phyloP scores from a whole-genome alignment of 2,329 filamentous ascomycete species.

The Plenodomus lindquistii region DNA sequence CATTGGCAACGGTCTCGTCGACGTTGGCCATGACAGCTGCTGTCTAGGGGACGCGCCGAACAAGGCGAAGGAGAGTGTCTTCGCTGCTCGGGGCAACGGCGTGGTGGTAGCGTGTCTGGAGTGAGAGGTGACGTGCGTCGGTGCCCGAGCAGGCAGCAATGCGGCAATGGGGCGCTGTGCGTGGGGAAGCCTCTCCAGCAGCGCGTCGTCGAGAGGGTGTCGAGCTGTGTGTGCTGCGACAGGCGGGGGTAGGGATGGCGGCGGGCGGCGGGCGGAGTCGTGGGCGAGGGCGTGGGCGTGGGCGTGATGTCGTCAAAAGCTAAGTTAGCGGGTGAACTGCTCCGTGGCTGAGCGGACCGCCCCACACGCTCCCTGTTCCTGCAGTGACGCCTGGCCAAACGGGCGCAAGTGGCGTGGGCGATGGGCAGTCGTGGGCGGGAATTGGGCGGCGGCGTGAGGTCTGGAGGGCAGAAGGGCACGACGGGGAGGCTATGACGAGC shows the following conservation, averaged over 20 bases:
- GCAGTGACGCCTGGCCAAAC: constrained; percentile 22
- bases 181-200: constrained; percentile 9
- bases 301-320: constrained; percentile 30
- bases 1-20: constrained; percentile 71
- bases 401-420: constrained; percentile 8
- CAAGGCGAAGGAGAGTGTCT: constrained; percentile 28
- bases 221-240: constrained; percentile 6
- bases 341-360: constrained; percentile 25
- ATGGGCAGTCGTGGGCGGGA: constrained; percentile 2
- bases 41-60: constrained; percentile 19
- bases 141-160: constrained; percentile 31
- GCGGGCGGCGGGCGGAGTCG: constrained; percentile 4
- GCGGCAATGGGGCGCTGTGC: constrained; percentile 12
- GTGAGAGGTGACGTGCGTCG: constrained; percentile 21
- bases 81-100: constrained; percentile 29
- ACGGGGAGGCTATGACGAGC: constrained; percentile 13
- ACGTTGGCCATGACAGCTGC: constrained; percentile 57
- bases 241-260: constrained; percentile 6
- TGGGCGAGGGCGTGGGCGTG: constrained; percentile 7
- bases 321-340: constrained; percentile 20
- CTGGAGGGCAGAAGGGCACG: constrained; percentile 4
- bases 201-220: constrained; percentile 1
- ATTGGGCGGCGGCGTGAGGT: constrained; percentile 3
- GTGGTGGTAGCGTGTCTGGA: constrained; percentile 31
- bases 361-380: constrained; percentile 23